These are phyloP conservation scores for Trametes punicea DNA, from an alignment of 768 basidiomycete genomes.

Conservation along the genomic window DNA sequence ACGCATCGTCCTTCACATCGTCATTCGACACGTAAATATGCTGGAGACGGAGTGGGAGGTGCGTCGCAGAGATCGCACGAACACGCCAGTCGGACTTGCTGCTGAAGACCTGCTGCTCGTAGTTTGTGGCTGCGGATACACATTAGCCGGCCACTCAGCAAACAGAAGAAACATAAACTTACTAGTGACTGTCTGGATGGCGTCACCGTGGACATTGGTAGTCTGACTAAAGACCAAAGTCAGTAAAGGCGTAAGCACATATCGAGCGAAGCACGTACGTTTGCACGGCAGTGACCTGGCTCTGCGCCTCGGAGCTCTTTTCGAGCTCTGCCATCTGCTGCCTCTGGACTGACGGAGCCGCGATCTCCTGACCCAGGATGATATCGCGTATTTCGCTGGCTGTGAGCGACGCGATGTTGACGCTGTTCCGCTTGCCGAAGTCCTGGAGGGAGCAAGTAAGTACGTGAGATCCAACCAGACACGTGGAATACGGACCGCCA, in stretches of 20 bases:
- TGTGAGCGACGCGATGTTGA: constrained; percentile 96
- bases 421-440: constrained; percentile 98
- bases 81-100: constrained; percentile 99
- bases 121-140: constrained; percentile 70
- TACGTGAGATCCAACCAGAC: constrained; percentile 3
- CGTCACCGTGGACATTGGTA: constrained; percentile 95
- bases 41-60: constrained; percentile 92
- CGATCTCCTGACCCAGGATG: constrained; percentile 98
- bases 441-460: constrained; percentile 47
- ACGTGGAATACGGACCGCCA: constrained; percentile 53
- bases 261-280: constrained; percentile 49
- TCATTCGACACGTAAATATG: constrained; percentile 99
- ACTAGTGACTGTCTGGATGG: constrained; percentile 94
- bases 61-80: constrained; percentile 95
- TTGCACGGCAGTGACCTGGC: constrained; percentile 93
- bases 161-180: constrained; percentile 27
- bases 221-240: constrained; percentile 53
- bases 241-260: not conserved
- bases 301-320: constrained; percentile 91
- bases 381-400: constrained; percentile 97
- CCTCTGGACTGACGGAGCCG: constrained; percentile 90
- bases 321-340: constrained; percentile 99
- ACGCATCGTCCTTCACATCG: constrained; percentile 97
- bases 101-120: constrained; percentile 98
- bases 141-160: not conserved